Evolutionary conservation across 176 grass and related monocot species (phyloP).

Genomic region (Musa schizocarpa): DNA sequence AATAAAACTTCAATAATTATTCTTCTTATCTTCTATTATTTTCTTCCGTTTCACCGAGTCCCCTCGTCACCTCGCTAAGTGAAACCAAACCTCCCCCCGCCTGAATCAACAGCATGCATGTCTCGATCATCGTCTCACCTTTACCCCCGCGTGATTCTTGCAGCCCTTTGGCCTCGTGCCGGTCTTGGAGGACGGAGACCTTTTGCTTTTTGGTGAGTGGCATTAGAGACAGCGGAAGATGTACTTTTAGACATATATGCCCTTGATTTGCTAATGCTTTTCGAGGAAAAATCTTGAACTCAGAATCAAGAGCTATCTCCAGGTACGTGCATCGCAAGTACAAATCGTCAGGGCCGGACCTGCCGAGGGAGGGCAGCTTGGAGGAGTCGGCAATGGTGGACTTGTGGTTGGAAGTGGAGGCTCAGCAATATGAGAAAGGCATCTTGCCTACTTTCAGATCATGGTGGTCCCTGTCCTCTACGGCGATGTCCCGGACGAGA

Average conservation of each 20-base stretch:
- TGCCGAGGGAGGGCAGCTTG: neutral
- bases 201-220: slow-evolving; percentile 36
- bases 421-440: slow-evolving; percentile 13
- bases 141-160: neutral
- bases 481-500: neutral
- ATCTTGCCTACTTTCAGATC: slow-evolving; percentile 13
- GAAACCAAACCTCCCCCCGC: neutral
- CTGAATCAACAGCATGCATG: no score
- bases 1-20: no score
- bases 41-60: no score
- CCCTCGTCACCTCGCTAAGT: slow-evolving; percentile 3
- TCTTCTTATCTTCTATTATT: no score
- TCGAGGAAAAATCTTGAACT: no score
- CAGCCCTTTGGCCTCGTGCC: slow-evolving; percentile 66
- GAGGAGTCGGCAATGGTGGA: slow-evolving; percentile 9
- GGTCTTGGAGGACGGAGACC: slow-evolving; percentile 54
- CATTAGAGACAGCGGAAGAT: no score
- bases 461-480: slow-evolving; percentile 2
- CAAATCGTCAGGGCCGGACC: neutral
- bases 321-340: slow-evolving; percentile 26
- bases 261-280: no score
- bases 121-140: neutral
- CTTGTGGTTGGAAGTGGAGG: slow-evolving; percentile 21
- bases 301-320: slow-evolving; percentile 34
- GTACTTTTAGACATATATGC: no score